Evolutionary conservation across 1,284 basidiomycete genomes (phyloP), one percentile per base, ranked within the genome.

Genomic region (Veloporphyrellus conicus): DNA sequence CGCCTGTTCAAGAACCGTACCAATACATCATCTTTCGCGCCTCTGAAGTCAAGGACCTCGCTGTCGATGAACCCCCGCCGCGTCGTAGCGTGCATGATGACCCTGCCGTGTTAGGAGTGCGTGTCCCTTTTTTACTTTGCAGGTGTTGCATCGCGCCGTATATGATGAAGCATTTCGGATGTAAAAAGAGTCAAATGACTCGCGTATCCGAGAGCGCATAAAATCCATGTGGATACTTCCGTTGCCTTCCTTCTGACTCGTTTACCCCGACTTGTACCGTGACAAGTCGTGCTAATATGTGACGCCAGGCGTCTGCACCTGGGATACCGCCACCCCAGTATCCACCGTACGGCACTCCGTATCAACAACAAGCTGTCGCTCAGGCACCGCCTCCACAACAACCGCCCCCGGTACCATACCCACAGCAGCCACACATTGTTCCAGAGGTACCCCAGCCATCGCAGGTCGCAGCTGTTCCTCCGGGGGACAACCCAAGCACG

Each of bases 1-100:
- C 87, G 4, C 86, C 86, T 0, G 82, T 83, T 34, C 78, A 80
- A 64, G 83, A 87, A 52, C 86, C 86, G 1, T 89, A 88, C 63
- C 76, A 83, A 54, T 88, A 87, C 65, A 88, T 89, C 68, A 86
- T 89, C 53, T 89, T 89, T 71, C 84, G 84, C 51, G 86, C 86
- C 11, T 87, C 84, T 7, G 86, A 89, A 65, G 87, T 89, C 53
- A 89, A 89, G 58, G 86, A 89, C 59, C 72, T 89, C 16, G 76
- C 84, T 23, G 85, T 89, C 12, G 87, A 89, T 56, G 82, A 87
- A 53, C 76, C 77, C 3, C 57, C 74, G 23, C 73, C 74, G 10
- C 72, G 74, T 36, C 73, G 79, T 43, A 86, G 75, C 56, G 79
- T 88, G 15, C 83, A 84, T 47, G 84, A 87, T 59, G 86, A 89